Evolutionary conservation across 164 flowering plant species (phyloP), one percentile per base, ranked within the genome.

Genomic region (Echeveria elegans): DNA sequence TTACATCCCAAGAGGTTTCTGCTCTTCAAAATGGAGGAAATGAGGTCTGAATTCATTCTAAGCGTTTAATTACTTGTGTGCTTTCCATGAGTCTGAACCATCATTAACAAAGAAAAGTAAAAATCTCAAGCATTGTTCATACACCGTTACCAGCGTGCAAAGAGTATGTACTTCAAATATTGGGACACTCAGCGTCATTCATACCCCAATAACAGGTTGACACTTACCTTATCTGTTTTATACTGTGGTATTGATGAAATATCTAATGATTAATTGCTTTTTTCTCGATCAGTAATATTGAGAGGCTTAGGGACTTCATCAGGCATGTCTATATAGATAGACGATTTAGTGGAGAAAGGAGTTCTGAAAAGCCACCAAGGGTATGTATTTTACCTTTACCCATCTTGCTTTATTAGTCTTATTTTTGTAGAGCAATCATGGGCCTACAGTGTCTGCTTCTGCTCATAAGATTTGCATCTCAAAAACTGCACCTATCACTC

Each of bases 1-100:
- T 94, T 76, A 82, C 96, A 21, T 73, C 92, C 19, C 92, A 87
- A 78, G 99, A 94, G 86, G 96, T 94, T 70, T 74, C 74, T 73
- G 79, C 96, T 61, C 97, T 94, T 72, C 95, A 89, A 82, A 84
- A 75, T 72, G 99, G 97, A 26, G 99, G 99, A 38, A 94, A 94
- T 79, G 88, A 86, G 93, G 99, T 94, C 82, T 21, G 47, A 7
- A 43, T 31, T 24, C 11, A 5, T 58, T 12, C 50, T 26, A n/a
- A 29, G 26, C 15, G 38, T 63, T n/a, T 5, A 36, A 0, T 36
- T 40, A 12, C 14, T 8, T 32, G 16, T 63, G 12, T 23, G 23
- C 26, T 16, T 16, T 15, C 41, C 8, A 62, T 1, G 37, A 34
- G 65, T 24, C 43, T 53, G 65, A 3, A 34, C 3, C 37, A 34